Evolutionary conservation across 2,329 filamentous ascomycete genomes (phyloP).

Genomic region (Calonectria crousiana): DNA sequence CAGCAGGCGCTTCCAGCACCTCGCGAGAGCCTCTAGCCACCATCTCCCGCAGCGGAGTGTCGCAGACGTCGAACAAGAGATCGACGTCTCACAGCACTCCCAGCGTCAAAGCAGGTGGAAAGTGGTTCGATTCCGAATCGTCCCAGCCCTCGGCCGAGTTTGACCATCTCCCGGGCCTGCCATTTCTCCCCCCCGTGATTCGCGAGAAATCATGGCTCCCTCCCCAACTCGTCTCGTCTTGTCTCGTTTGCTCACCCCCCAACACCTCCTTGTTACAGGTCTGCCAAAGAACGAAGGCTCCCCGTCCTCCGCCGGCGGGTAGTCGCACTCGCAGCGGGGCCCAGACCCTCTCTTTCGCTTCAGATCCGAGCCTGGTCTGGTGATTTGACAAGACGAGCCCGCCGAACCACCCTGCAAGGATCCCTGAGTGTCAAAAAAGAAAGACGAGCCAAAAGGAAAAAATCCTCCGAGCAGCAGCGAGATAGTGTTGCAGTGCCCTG

Average conservation of each 20-base stretch:
- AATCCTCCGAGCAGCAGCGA: background rate
- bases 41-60: background rate
- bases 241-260: constrained; percentile 16
- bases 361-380: constrained; percentile 1
- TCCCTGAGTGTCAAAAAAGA: background rate
- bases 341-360: background rate
- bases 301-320: constrained; percentile 27
- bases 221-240: constrained; percentile 6
- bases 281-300: constrained; percentile 31
- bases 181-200: constrained; percentile 5
- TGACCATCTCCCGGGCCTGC: constrained; percentile 10
- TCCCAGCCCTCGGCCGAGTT: constrained; percentile 18
- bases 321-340: constrained; percentile 31
- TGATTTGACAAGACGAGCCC: constrained; percentile 1
- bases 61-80: constrained; percentile 9
- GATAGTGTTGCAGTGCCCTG: background rate
- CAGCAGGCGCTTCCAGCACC: constrained; percentile 12
- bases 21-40: background rate
- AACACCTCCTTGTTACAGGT: constrained; percentile 45
- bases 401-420: constrained; percentile 6
- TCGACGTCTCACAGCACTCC: constrained; percentile 3
- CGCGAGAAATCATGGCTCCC: background rate
- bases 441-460: background rate
- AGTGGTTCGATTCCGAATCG: constrained; percentile 34
- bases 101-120: constrained; percentile 23